Evolutionary conservation across 2,329 filamentous ascomycete genomes (phyloP), one percentile per base, ranked within the genome.

Genomic region (Aspergillus sclerotialis): DNA sequence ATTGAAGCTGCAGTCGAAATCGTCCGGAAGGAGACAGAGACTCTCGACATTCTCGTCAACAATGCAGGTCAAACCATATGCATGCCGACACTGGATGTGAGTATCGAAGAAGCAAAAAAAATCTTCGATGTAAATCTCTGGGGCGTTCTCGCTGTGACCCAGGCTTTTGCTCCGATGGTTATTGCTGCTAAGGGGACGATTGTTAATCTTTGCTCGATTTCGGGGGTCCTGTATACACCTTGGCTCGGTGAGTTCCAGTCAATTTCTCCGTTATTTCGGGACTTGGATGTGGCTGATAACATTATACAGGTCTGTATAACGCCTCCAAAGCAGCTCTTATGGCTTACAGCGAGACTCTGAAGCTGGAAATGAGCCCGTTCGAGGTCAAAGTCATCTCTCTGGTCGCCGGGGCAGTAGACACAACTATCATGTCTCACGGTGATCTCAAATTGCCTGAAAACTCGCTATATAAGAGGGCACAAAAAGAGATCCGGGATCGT

Each of bases 61-160:
- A 72, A 70, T 35, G 62, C 67, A 9, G 67, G 60, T 2, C 30
- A 35, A 2, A 45, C 43, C n/a, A 52, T 52, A n/a, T 42, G 50
- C 7, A 50, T 50, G 37, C 67, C 65, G 1, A 39, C 58, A 4
- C 34, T 68, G 7, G 64, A 69, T 28, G 42, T 50, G 0, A 44
- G 58, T 17, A 37, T 67, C 2, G 44, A 49, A 1, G 40, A 58
- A 11, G 58, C 55, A n/a, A 61, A 55, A 31, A 39, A 34, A 11
- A 19, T 67, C 3, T 68, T 60, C 37, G 62, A 69, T 9, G 46
- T 63, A 11, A 71, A 72, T 40, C 47, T 66, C 14, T 69, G 58
- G 53, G 57, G 57, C 2, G 25, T 52, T 1, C 28, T 69, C 4
- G 39, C 45, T 6, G 50, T 64, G 7, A 56, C 56, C 2, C 59